These are phyloP conservation scores for Coemansia sp. DNA, from an alignment of 192 early-diverging fungal genomes.

Conservation along the genomic window DNA sequence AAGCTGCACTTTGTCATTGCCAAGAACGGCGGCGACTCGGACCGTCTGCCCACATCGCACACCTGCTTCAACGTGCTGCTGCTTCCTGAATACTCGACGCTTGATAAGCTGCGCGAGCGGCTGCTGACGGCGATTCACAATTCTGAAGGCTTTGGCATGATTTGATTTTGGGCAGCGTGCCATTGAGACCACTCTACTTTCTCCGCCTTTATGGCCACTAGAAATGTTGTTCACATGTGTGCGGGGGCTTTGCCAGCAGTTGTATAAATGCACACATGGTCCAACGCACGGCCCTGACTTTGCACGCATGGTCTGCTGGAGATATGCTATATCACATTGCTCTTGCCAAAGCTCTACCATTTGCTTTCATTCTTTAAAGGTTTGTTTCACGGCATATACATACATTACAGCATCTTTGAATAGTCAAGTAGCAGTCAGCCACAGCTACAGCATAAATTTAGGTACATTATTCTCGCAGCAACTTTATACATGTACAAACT, in stretches of 20 bases:
- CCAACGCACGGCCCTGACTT: not conserved
- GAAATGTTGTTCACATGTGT: not conserved
- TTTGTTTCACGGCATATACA: not conserved
- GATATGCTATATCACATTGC: not conserved
- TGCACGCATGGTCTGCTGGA: no score
- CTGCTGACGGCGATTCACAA: slow-evolving; percentile 80
- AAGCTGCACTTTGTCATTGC: slow-evolving; percentile 85
- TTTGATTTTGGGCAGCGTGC: slow-evolving; percentile 33
- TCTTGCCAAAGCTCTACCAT: not conserved
- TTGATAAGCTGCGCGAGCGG: slow-evolving; percentile 76
- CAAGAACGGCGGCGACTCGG: slow-evolving; percentile 81
- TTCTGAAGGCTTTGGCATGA: slow-evolving; percentile 79
- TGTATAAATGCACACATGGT: not conserved
- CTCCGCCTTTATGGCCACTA: not conserved
- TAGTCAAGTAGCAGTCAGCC: not conserved
- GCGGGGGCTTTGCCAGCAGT: not conserved
- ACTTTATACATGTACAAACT: not conserved
- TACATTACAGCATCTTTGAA: not conserved
- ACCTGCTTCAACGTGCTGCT: slow-evolving; percentile 92
- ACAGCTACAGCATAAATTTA: not conserved
- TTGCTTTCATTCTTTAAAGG: not conserved
- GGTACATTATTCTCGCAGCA: not conserved
- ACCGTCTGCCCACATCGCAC: slow-evolving; percentile 87
- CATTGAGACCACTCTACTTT: not conserved
- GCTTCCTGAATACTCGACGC: slow-evolving; percentile 76